These are phyloP conservation scores for Apiospora aurea DNA, from an alignment of 2,329 filamentous ascomycete genomes.

Conservation along the genomic window DNA sequence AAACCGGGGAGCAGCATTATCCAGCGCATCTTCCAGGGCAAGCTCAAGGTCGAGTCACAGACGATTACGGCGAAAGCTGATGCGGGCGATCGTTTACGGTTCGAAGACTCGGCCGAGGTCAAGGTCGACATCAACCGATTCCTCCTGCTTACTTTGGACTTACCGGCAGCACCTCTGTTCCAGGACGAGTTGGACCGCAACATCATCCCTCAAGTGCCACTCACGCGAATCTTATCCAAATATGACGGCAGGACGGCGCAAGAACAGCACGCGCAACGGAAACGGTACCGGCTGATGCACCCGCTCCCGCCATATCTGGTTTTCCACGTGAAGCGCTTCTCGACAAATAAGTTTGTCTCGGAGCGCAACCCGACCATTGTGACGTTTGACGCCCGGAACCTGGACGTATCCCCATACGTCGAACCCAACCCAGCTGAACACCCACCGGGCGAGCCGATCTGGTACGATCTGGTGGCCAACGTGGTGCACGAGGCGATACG, in stretches of 20 bases:
- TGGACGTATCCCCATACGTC: conserved; percentile 90
- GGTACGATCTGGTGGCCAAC: conserved; percentile 96
- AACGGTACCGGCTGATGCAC: conserved; percentile 87
- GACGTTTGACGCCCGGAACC: conserved; percentile 84
- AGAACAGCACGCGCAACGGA: conserved; percentile 86
- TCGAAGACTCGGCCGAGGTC: conserved; percentile 88
- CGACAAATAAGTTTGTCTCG: conserved; percentile 92
- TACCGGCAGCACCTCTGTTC: conserved; percentile 91
- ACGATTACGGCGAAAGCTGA: conserved; percentile 92
- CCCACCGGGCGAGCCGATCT: conserved; percentile 80
- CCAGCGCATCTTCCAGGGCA: conserved; percentile 93
- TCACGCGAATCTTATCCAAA: conserved; percentile 84
- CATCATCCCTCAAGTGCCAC: conserved; percentile 88
- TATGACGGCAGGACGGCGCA: conserved; percentile 90
- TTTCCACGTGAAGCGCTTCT: conserved; percentile 97
- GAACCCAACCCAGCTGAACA: conserved; percentile 81
- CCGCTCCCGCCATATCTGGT: conserved; percentile 90
- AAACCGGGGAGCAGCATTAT: conserved; percentile 86
- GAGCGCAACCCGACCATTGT: conserved; percentile 98
- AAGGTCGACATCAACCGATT: conserved; percentile 80
- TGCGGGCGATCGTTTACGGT: conserved; percentile 84
- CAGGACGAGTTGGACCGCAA: conserved; percentile 94
- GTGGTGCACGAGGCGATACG: conserved; percentile 87
- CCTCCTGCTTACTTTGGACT: conserved; percentile 90
- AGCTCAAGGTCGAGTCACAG: conserved; percentile 90